Base-by-base conservation (phyloP, 2,329 filamentous ascomycete genomes). In the Metarhizium humberi region DNA sequence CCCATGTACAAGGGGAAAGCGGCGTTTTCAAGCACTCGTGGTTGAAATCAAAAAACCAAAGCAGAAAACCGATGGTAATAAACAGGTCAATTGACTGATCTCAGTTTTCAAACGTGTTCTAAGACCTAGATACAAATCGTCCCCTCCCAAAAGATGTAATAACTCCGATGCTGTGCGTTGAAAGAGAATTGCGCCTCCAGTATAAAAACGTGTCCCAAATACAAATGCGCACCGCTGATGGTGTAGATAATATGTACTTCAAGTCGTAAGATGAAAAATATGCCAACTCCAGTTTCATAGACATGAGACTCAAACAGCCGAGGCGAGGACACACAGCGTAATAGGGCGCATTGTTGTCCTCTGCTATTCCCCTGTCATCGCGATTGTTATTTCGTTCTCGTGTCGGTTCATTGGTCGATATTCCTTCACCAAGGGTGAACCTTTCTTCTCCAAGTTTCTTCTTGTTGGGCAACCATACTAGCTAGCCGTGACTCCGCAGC, bases 391-490 rank as follows among this genome's bases (percentile, higher is more conserved):
- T 30, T 43, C 4, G n/a, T 14, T 43, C 30, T 20, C 8, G 11
- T 34, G 25, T 14, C 20, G 25, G n/a, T 42, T 48, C 10, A 38
- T 20, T n/a, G 16, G 10, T 32, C 14, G n/a, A 14, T 13, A 11
- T 29, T 36, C 29, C 46, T 45, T 56, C 50, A 61, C 63, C 60
- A 71, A 16, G 64, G 65, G 55, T 66, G 64, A 61, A 66, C 57
- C 72, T 82, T 83, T 59, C 72, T 69, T 62, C 72, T 69, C 67
- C 75, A 67, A 40, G 75, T 71, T 56, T 78, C 76, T 51, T 80
- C 76, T 11, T 78, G 76, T 29, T 56, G 43, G 16, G 56, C 56
- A 20, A 56, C 52, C 34, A 69, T 71, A 2, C 63, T 66, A 8
- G 71, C 71, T 53, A 66, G 64, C 43, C 74, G 64, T 8, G 73